Percentiles rank a stretch among this genome's conserved stretches.
Conservation (phyloP, 208 protist genomes). For the Porcisia hertigi region DNA sequence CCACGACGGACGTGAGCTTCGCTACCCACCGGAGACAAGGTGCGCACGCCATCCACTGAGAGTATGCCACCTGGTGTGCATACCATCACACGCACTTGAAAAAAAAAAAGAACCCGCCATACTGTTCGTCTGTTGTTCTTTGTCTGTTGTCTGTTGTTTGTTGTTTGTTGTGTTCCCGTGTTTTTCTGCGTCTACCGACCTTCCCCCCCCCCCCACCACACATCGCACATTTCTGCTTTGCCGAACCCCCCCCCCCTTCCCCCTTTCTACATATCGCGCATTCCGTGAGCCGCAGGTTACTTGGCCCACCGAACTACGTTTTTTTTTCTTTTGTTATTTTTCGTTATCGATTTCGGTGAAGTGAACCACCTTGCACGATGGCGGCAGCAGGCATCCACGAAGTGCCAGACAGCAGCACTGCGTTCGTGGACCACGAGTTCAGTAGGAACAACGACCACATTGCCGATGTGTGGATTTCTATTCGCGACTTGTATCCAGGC, state of each 20-base stretch:
- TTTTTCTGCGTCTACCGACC: not conserved
- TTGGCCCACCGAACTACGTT: slow-evolving; percentile 12
- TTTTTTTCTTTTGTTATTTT: slow-evolving; percentile 18
- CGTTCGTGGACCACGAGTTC: slow-evolving; percentile 74
- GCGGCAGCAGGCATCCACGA: slow-evolving; percentile 20
- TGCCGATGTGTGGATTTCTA: slow-evolving; percentile 58
- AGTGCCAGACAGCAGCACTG: slow-evolving; percentile 48
- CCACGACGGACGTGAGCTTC: too few species aligned
- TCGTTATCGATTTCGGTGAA: too few species aligned
- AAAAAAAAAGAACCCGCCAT: too few species aligned
- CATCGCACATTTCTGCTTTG: too few species aligned
- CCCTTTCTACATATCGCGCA: slow-evolving; percentile 11
- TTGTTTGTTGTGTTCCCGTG: slow-evolving; percentile 10
- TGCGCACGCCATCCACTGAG: too few species aligned
- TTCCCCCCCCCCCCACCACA: not conserved
- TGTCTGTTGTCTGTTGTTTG: slow-evolving; percentile 14
- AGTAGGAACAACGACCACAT: slow-evolving; percentile 54
- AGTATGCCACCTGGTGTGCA: too few species aligned
- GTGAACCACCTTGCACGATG: not conserved
- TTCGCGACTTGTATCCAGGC: slow-evolving; percentile 64
- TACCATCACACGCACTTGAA: too few species aligned
- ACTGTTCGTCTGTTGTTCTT: slow-evolving; percentile 9
- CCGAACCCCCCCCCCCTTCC: slow-evolving; percentile 2
- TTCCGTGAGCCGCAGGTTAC: not conserved
- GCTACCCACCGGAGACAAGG: not conserved